These are phyloP conservation scores for Silene noctiflora DNA, from an alignment of 179 eudicot genomes.

Conservation along the genomic window DNA sequence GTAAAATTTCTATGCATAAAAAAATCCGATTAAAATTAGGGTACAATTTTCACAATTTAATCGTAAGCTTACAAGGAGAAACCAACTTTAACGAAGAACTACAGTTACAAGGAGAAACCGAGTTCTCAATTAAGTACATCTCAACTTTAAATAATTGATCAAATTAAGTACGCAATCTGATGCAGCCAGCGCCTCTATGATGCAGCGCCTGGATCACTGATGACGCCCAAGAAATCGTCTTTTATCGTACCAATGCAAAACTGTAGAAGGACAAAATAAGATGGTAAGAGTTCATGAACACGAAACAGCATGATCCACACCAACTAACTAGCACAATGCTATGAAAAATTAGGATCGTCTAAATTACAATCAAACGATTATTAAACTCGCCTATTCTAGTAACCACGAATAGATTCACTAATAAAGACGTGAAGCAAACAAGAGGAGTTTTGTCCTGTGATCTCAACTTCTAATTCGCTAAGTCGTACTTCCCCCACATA, in stretches of 20 bases:
- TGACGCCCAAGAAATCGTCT: conserved; percentile 87
- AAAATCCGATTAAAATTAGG: no score
- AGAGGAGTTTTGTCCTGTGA: no score
- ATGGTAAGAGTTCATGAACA: neutral
- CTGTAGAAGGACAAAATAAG: conserved; percentile 35
- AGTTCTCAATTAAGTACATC: neutral
- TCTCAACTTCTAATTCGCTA: no score
- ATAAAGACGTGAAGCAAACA: no score
- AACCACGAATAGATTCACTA: neutral
- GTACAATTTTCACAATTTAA: no score
- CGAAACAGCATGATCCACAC: neutral
- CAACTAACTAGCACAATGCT: neutral
- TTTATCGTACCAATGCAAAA: conserved; percentile 94
- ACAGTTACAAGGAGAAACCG: no score
- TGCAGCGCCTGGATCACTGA: conserved; percentile 66
- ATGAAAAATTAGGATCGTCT: neutral
- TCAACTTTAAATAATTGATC: no score
- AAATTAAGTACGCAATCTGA: no score
- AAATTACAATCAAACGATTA: neutral
- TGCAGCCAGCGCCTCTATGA: conserved; percentile 30
- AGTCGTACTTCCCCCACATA: no score
- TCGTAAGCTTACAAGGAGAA: no score
- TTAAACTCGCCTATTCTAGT: neutral
- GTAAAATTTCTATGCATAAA: no score
- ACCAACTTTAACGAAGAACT: no score